These are phyloP conservation scores for Tolypocladium endophyticum DNA, from an alignment of 2,329 filamentous ascomycete species.

Conservation along the genomic window DNA sequence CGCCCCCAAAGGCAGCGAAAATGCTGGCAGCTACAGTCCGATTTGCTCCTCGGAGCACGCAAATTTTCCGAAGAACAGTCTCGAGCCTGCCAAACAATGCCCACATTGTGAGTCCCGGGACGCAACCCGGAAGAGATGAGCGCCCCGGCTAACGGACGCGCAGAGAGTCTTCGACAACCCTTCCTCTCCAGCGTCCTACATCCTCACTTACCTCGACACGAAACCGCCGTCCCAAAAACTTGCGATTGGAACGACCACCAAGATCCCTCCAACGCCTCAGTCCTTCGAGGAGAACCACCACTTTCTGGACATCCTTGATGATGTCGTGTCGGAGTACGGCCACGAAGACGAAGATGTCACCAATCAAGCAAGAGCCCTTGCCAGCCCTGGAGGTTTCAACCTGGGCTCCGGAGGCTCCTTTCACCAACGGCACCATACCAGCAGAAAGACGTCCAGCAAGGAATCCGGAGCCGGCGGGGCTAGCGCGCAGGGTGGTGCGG, in stretches of 20 bases:
- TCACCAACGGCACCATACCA: conserved; percentile 31
- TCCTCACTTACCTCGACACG: conserved; percentile 50
- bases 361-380: conserved; percentile 49
- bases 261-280: conserved; percentile 49
- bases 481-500: conserved; percentile 50
- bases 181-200: conserved; percentile 32
- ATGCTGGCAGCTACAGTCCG: conserved; percentile 18
- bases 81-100: conserved; percentile 40
- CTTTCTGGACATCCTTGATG: conserved; percentile 49
- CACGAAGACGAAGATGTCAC: conserved; percentile 43
- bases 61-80: conserved; percentile 20
- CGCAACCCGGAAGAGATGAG: background rate
- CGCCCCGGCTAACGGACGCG: conserved; percentile 5
- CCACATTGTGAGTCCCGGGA: conserved; percentile 36
- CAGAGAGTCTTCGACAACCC: conserved; percentile 49
- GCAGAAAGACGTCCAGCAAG: conserved; percentile 19
- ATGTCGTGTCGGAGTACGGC: conserved; percentile 45
- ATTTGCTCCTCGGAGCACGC: conserved; percentile 9
- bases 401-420: conserved; percentile 42
- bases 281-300: conserved; percentile 48
- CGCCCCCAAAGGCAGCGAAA: background rate
- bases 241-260: conserved; percentile 48
- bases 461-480: conserved; percentile 33
- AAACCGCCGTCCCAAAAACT: conserved; percentile 41
- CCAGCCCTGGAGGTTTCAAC: conserved; percentile 43